These are phyloP conservation scores for Selaginella tamariscina DNA, from an alignment of 75 land plant species.

Conservation along the genomic window DNA sequence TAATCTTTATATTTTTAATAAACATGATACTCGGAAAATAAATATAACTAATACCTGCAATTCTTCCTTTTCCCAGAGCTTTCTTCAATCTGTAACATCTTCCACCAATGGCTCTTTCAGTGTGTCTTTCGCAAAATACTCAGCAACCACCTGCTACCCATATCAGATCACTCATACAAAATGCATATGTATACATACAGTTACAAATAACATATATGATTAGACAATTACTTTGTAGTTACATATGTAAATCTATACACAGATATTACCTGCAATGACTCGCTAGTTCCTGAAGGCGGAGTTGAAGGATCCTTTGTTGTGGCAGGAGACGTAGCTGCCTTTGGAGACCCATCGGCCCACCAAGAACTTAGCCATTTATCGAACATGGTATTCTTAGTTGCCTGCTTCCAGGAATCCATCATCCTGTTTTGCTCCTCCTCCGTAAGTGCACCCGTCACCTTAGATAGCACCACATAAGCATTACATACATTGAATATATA, in stretches of 20 bases:
- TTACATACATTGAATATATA: too few relatives aligned
- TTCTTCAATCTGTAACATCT: neutral
- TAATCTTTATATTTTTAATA: too few relatives aligned
- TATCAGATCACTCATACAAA: too few relatives aligned
- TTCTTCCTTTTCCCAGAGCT: too few relatives aligned
- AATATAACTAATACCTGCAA: too few relatives aligned
- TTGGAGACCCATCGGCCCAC: conserved; percentile 47
- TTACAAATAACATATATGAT: too few relatives aligned
- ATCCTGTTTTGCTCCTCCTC: conserved; percentile 43
- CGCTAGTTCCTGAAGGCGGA: conserved; percentile 29
- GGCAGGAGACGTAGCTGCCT: conserved; percentile 4
- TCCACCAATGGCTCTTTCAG: neutral
- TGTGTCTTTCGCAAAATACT: neutral
- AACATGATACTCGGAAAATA: too few relatives aligned
- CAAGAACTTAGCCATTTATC: conserved; percentile 63
- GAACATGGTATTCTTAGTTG: conserved; percentile 61
- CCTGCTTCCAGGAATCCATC: conserved; percentile 47
- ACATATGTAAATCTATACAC: too few relatives aligned
- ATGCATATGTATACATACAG: too few relatives aligned
- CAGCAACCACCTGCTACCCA: neutral
- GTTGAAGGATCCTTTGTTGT: conserved; percentile 19
- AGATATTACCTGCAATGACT: conserved; percentile 43
- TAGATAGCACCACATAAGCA: too few relatives aligned
- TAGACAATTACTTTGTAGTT: too few relatives aligned
- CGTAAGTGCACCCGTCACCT: conserved; percentile 53